phyloP scores from a whole-genome alignment of 2,329 filamentous ascomycete species.

The Chalara sp. region DNA sequence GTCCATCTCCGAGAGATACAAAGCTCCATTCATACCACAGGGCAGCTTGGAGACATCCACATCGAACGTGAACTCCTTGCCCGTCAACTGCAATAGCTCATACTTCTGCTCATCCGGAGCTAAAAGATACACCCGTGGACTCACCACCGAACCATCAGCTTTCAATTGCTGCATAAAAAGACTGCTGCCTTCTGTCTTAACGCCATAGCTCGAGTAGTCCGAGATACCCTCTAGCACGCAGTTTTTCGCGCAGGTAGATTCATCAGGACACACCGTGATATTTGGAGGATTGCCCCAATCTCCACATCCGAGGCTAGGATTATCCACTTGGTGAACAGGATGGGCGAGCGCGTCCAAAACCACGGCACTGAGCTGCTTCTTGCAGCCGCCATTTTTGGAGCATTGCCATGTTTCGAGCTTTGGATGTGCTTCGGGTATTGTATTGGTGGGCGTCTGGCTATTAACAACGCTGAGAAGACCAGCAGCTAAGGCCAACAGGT shows the following conservation, averaged over 20 bases:
- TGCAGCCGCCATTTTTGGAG: slow-evolving; percentile 42
- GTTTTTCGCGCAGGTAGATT: slow-evolving; percentile 43
- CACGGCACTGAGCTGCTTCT: slow-evolving; percentile 37
- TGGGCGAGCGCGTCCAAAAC: slow-evolving; percentile 44
- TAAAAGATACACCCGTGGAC: slow-evolving; percentile 38
- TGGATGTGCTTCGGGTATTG: neutral
- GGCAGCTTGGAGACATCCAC: slow-evolving; percentile 61
- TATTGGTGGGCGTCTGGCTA: neutral
- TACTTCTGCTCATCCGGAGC: slow-evolving; percentile 41
- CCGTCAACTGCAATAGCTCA: slow-evolving; percentile 48
- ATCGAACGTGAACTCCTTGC: slow-evolving; percentile 50
- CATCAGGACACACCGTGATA: slow-evolving; percentile 40
- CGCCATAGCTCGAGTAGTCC: slow-evolving; percentile 40
- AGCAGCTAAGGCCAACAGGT: too few species aligned
- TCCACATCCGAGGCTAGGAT: slow-evolving; percentile 27
- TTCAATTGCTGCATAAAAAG: slow-evolving; percentile 27
- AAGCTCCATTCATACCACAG: slow-evolving; percentile 65
- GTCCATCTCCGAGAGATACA: slow-evolving; percentile 61
- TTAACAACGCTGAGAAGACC: too few species aligned
- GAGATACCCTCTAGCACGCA: slow-evolving; percentile 45
- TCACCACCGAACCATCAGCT: slow-evolving; percentile 17
- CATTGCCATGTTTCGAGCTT: slow-evolving; percentile 40
- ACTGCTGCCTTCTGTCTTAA: slow-evolving; percentile 30
- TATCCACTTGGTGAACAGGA: slow-evolving; percentile 35
- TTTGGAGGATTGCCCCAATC: slow-evolving; percentile 26